Evolutionary conservation across 805 yeast species (phyloP).

Genomic region (Kluyveromyces starmeri): DNA sequence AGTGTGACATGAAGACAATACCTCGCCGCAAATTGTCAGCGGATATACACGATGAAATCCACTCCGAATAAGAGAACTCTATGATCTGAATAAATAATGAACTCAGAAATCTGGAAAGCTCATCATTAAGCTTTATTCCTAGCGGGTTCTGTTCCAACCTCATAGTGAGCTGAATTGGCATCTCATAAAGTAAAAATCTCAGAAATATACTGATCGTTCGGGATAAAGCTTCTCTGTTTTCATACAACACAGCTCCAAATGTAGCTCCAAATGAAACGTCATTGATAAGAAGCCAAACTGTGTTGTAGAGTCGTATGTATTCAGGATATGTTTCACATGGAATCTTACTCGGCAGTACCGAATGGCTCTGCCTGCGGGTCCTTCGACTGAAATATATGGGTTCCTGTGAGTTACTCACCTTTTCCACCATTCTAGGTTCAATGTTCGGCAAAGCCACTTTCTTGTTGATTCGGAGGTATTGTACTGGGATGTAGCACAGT

Average conservation of each 20-base stretch:
- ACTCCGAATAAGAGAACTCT: conserved; percentile 44
- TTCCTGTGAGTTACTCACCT: conserved; percentile 9
- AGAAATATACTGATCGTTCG: conserved; percentile 25
- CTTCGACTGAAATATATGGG: neutral
- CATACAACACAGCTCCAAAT: conserved; percentile 40
- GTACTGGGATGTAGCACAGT: conserved; percentile 68
- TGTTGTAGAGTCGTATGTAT: conserved; percentile 74
- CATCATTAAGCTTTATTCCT: conserved; percentile 85
- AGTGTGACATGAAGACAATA: conserved; percentile 28
- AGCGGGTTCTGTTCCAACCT: conserved; percentile 90
- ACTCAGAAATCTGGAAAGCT: conserved; percentile 76
- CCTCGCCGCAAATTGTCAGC: conserved; percentile 24
- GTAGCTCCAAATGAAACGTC: conserved; percentile 71
- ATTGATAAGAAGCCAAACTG: conserved; percentile 78
- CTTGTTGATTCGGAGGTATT: conserved; percentile 47
- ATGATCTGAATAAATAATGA: conserved; percentile 82
- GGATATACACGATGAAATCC: conserved; percentile 19
- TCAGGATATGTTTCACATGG: conserved; percentile 45
- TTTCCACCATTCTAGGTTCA: conserved; percentile 12
- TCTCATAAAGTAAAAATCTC: conserved; percentile 28
- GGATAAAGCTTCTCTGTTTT: conserved; percentile 32
- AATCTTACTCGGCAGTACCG: conserved; percentile 15
- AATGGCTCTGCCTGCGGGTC: neutral
- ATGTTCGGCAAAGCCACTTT: conserved; percentile 12
- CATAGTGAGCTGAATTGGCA: conserved; percentile 40